phyloP scores from a whole-genome alignment of 2,329 filamentous ascomycete genomes.

The Thielaviopsis euricoi region DNA sequence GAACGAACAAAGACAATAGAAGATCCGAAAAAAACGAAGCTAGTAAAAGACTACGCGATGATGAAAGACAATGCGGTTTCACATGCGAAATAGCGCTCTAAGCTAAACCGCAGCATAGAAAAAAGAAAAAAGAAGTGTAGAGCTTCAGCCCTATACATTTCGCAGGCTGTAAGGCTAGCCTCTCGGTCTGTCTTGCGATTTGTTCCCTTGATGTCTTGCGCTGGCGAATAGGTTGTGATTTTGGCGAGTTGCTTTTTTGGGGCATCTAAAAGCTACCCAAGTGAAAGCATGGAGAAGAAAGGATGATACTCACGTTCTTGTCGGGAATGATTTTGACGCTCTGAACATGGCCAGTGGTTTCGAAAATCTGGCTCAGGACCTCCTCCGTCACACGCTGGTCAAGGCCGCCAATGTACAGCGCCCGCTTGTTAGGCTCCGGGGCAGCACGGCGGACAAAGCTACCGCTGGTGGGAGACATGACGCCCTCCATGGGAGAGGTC shows the following conservation, averaged over 20 bases:
- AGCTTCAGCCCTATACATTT: neutral
- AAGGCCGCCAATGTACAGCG: conserved; percentile 85
- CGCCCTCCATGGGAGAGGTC: conserved; percentile 63
- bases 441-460: conserved; percentile 78
- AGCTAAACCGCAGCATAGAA: neutral
- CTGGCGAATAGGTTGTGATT: neutral
- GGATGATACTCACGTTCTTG: conserved; percentile 70
- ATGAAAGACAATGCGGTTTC: neutral
- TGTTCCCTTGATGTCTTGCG: neutral
- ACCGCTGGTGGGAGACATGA: conserved; percentile 74
- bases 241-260: neutral
- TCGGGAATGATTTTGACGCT: conserved; percentile 99
- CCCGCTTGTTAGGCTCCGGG: conserved; percentile 96
- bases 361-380: conserved; percentile 91
- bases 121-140: too few species aligned
- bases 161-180: neutral
- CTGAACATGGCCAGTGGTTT: conserved; percentile 94
- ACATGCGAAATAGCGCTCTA: neutral
- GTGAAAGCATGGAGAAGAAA: neutral
- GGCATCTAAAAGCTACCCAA: neutral
- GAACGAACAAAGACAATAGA: neutral
- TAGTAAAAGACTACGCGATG: neutral
- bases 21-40: neutral
- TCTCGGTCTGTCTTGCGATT: neutral
- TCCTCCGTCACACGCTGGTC: conserved; percentile 94